Evolutionary conservation across 371 early-diverging fungal genomes (phyloP).

Genomic region (Basidiobolus meristosporus): DNA sequence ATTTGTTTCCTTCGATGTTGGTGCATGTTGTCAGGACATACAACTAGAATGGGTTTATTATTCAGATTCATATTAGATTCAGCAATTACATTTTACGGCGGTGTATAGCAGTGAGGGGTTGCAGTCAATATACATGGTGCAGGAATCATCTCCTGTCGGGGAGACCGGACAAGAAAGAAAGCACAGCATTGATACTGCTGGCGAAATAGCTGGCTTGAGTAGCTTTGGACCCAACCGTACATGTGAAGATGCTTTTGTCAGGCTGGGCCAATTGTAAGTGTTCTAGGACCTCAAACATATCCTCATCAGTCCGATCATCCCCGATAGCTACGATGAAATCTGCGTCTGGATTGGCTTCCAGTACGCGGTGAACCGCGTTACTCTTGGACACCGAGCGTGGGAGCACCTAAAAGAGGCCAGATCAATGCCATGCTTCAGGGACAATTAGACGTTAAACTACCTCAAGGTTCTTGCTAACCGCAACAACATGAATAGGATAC

Average conservation of each 20-base stretch:
- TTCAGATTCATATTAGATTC: too few species aligned
- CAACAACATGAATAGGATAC: conserved; percentile 70
- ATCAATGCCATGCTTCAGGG: conserved; percentile 14
- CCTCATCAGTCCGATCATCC: conserved; percentile 68
- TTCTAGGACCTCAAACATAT: conserved; percentile 54
- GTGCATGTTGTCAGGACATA: too few species aligned
- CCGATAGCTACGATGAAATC: conserved; percentile 61
- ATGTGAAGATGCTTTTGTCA: conserved; percentile 18
- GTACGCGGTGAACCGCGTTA: conserved; percentile 24
- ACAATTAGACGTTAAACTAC: conserved; percentile 16
- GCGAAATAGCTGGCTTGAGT: too few species aligned
- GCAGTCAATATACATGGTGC: too few species aligned
- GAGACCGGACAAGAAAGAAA: too few species aligned
- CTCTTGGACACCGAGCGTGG: conserved; percentile 53
- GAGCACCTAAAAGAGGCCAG: conserved; percentile 12
- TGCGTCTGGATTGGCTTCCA: conserved; percentile 23
- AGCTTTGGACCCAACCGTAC: conserved; percentile 35
- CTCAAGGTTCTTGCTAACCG: conserved; percentile 86
- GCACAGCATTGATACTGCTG: too few species aligned
- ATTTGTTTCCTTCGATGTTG: too few species aligned
- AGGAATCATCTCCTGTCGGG: too few species aligned
- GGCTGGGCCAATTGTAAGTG: conserved; percentile 23
- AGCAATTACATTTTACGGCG: too few species aligned
- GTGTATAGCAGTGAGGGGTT: too few species aligned
- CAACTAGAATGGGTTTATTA: too few species aligned